A percentile compares a stretch with the other conserved stretches of the same genome.
Conservation (phyloP, 306 rosid genomes). For the Parietaria judaica region DNA sequence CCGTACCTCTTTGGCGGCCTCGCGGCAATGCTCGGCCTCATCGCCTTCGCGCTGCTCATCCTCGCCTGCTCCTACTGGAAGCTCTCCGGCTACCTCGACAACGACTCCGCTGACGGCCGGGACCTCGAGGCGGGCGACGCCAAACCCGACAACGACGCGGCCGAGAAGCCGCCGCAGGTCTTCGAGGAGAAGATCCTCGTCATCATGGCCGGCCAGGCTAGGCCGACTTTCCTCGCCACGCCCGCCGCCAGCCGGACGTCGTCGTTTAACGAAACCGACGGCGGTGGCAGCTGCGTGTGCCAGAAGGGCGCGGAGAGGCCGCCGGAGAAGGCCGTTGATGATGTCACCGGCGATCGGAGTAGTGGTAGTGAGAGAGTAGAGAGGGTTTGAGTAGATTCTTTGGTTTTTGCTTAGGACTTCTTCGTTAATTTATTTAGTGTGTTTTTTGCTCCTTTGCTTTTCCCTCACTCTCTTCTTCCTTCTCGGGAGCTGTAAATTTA, state of each 20-base stretch:
- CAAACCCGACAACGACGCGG: slow-evolving; percentile 23
- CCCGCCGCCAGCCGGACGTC: slow-evolving; percentile 60
- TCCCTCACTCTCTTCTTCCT: neutral
- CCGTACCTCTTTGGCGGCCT: slow-evolving; percentile 87
- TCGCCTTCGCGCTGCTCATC: slow-evolving; percentile 88
- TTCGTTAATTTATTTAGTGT: neutral
- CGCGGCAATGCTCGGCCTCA: slow-evolving; percentile 93
- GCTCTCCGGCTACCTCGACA: slow-evolving; percentile 74
- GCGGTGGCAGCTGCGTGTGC: slow-evolving; percentile 36
- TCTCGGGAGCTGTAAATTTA: slow-evolving; percentile 61
- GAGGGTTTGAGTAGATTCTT: slow-evolving; percentile 1
- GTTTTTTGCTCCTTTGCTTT: neutral
- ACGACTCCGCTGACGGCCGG: slow-evolving; percentile 23
- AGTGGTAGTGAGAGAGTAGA: slow-evolving; percentile 18
- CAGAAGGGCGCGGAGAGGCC: slow-evolving; percentile 30
- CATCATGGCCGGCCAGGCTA: slow-evolving; percentile 87
- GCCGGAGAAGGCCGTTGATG: slow-evolving; percentile 13
- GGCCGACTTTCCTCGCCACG: slow-evolving; percentile 86
- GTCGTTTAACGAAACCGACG: slow-evolving; percentile 46
- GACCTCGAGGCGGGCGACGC: slow-evolving; percentile 61
- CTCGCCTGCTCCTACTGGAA: slow-evolving; percentile 97
- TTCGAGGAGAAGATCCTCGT: slow-evolving; percentile 85
- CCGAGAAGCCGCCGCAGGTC: slow-evolving; percentile 32
- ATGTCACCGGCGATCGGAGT: neutral
- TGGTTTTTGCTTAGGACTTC: neutral